These are phyloP conservation scores for Colletotrichum sp. DNA, from an alignment of 2,329 filamentous ascomycete species.

Conservation along the genomic window DNA sequence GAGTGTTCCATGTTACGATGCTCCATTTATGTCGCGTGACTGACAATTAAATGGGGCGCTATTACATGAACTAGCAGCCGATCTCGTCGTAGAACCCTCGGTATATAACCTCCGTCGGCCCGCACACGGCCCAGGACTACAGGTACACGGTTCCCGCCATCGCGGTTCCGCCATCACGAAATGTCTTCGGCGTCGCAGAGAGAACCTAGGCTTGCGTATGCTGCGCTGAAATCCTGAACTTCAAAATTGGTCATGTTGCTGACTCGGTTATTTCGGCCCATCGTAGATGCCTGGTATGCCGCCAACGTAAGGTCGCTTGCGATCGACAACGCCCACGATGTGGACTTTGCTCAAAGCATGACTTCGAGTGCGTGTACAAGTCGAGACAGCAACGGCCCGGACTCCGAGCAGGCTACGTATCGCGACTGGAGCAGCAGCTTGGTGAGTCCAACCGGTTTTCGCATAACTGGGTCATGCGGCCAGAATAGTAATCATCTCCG, in stretches of 20 bases:
- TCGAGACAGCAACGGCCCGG: not conserved
- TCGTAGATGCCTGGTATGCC: not conserved
- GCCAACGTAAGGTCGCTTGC: not conserved
- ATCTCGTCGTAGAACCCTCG: not conserved
- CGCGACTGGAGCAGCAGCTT: not conserved
- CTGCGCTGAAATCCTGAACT: not conserved
- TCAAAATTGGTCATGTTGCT: not conserved
- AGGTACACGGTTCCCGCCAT: not conserved
- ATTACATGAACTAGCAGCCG: not conserved
- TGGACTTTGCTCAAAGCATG: not conserved
- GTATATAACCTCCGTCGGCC: not conserved
- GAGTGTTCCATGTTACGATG: not conserved
- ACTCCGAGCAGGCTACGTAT: not conserved
- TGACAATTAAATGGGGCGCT: not conserved
- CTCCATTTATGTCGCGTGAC: not conserved
- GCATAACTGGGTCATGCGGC: not conserved
- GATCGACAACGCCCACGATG: not conserved
- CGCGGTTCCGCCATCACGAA: not conserved
- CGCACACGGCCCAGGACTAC: not conserved
- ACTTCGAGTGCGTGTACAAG: not conserved
- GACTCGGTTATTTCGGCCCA: accelerated
- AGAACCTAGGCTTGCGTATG: not conserved
- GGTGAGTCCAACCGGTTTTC: not conserved
- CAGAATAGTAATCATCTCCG: not conserved
- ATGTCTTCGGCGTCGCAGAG: not conserved